Base-by-base conservation (phyloP, 129 eudicot genomes). In the Pittosporum tobira region DNA sequence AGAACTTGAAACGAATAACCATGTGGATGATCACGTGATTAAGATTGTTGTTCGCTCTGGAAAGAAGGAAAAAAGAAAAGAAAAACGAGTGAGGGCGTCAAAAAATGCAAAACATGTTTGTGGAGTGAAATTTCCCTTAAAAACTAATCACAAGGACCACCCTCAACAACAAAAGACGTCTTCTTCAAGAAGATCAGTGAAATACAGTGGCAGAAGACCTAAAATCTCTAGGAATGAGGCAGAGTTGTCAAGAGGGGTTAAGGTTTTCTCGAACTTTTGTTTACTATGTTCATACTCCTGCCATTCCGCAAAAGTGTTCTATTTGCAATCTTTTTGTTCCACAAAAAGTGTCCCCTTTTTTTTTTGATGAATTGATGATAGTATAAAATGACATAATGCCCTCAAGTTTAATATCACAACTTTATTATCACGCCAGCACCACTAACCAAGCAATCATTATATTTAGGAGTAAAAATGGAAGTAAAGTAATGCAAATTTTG, bases 161-260 rank as follows among this genome's bases (percentile, higher is more conserved):
- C 62, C 46, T 55, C 72, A 59, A 45, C 75, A 69, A 44, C 75
- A 55, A 10, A 66, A 69, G 27, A 26, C 54, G 52, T 25, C 55
- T 62, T 66, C 77, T 10, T 28, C 68, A 46, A 68, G 72, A 67
- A 73, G 48, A 61, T 26, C 65, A 31, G 50, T 67, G 6, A 74
- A 42, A 24, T 68, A 72, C 10, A 74, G 58, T 68, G 71, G 62
- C 21, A 69, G 71, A 72, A 68, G 76, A 60, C 57, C 34, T 59
- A 77, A 74, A 49, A n/a, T 72, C 74, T 71, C 86, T 48, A 89
- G 76, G 71, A 85, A 72, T 56, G 97, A 89, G 73, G 95, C 82
- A 2, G 95, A 89, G 61, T 69, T 89, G 81, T 72, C 95, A 7
- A 68, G 60, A 59, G 93, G 88, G 45, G 82, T 85, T 47, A 85